Evolutionary conservation across 2,329 filamentous ascomycete species (phyloP).

Genomic region (Aspergillus versicolor): DNA sequence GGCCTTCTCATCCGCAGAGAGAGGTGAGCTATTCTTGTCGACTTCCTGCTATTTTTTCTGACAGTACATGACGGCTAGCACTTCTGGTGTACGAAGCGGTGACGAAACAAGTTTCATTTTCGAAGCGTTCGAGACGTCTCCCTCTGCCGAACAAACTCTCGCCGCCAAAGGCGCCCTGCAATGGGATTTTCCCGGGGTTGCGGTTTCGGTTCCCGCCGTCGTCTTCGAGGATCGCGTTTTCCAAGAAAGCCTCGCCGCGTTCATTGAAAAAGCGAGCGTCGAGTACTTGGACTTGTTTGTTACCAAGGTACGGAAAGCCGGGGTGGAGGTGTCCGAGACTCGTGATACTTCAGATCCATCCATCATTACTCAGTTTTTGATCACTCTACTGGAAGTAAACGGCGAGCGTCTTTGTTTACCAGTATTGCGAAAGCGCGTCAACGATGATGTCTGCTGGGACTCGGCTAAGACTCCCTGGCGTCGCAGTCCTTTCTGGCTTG

Average conservation of each 20-base stretch:
- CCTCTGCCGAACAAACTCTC: constrained; percentile 54
- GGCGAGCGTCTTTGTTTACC: constrained; percentile 43
- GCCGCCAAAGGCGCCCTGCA: constrained; percentile 51
- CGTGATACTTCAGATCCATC: constrained; percentile 60
- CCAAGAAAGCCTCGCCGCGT: constrained; percentile 48
- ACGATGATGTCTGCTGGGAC: constrained; percentile 60
- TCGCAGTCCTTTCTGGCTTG: constrained; percentile 61
- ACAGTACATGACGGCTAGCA: not conserved
- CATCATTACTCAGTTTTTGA: constrained; percentile 60
- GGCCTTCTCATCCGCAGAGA: constrained; percentile 43
- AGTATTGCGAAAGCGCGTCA: constrained; percentile 56
- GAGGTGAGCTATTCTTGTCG: constrained; percentile 3
- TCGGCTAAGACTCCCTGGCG: constrained; percentile 59
- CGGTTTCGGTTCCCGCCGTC: constrained; percentile 47
- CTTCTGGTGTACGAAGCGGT: not conserved
- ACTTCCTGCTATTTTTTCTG: not conserved
- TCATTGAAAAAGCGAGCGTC: constrained; percentile 57
- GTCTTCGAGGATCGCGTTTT: constrained; percentile 46
- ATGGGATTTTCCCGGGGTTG: constrained; percentile 61
- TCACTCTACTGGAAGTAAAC: constrained; percentile 58
- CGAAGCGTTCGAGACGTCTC: constrained; percentile 62
- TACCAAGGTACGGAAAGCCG: constrained; percentile 54
- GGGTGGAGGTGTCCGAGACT: constrained; percentile 49
- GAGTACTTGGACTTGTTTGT: constrained; percentile 56
- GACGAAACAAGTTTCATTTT: constrained; percentile 44